Evolutionary conservation across 1,139 yeast genomes (phyloP), one percentile per base, ranked within the genome.

Genomic region (Arxiozyma telluris): DNA sequence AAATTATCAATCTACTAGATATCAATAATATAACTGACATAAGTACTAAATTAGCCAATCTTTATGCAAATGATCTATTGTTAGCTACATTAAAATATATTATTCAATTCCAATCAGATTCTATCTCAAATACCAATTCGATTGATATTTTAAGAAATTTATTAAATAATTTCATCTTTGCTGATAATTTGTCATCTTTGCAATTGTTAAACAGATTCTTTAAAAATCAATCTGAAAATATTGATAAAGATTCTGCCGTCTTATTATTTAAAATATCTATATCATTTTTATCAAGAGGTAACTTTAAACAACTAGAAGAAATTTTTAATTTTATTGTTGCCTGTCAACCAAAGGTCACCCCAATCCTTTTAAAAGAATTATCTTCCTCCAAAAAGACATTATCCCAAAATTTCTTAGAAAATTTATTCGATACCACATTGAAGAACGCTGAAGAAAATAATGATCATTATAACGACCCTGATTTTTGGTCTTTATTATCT

Each of bases 341-440:
- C 1, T 62, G 68, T 18, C 71, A 70, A 56, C 71, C 73, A 6
- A 56, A 64, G 1, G 63, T 76, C 30, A 66, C 81, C 0, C 76
- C 78, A 44, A 50, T 58, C 0, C 64, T 81, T 41, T 68, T 82
- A 49, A 67, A 64, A 20, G 68, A 68, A 30, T 67, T 78, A 50
- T 70, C 76, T 1, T 58, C 67, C 6, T 70, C 75, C 1, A 78
- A 78, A 56, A 78, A 75, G 58, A 71, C 82, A 0, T 65, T 82
- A 50, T 77, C 85, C 0, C 69, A 74, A 4, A 69, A 70, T 2
- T 81, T 82, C 57, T 69, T 80, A 45, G 66, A 70, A 44, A 44
- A 42, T 55, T 67, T 39, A 64, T 79, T 44, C 71, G 71, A 55
- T 56, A 67, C 23, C 55, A 63, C 61, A 48, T 12, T 59, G 52